Conservation (phyloP, 2,329 filamentous ascomycete species). For the Meredithiella fracta region DNA sequence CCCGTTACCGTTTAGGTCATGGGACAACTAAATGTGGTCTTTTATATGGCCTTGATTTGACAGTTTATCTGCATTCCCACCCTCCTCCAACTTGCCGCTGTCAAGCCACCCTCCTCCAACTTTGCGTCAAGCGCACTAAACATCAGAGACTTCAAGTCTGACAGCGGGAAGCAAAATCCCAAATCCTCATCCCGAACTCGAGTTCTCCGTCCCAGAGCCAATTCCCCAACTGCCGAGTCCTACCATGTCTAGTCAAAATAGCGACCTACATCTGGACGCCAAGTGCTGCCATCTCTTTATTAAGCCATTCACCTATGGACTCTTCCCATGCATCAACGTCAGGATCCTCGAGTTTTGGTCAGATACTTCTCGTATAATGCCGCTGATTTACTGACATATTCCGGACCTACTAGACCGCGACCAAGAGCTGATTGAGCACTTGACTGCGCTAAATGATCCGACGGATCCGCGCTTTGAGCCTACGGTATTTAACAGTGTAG, state of each 20-base stretch:
- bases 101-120: background rate
- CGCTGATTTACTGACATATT: background rate
- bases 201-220: background rate
- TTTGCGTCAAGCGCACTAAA: background rate
- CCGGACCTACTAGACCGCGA: conserved; percentile 16
- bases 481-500: conserved; percentile 28
- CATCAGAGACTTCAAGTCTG: background rate
- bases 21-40: background rate
- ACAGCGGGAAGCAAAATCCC: background rate
- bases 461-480: conserved; percentile 27
- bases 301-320: background rate
- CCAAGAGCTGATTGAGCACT: conserved; percentile 21
- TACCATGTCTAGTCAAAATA: background rate
- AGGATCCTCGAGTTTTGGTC: background rate
- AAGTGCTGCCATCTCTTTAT: background rate
- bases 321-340: background rate
- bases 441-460: conserved; percentile 29
- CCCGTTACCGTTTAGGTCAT: background rate
- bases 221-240: background rate
- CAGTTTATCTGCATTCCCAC: background rate
- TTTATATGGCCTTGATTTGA: background rate
- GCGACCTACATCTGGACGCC: background rate
- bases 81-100: background rate
- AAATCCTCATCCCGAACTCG: background rate
- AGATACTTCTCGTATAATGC: background rate